phyloP scores from a whole-genome alignment of 2,329 filamentous ascomycete genomes.

The Didymella lethalis region DNA sequence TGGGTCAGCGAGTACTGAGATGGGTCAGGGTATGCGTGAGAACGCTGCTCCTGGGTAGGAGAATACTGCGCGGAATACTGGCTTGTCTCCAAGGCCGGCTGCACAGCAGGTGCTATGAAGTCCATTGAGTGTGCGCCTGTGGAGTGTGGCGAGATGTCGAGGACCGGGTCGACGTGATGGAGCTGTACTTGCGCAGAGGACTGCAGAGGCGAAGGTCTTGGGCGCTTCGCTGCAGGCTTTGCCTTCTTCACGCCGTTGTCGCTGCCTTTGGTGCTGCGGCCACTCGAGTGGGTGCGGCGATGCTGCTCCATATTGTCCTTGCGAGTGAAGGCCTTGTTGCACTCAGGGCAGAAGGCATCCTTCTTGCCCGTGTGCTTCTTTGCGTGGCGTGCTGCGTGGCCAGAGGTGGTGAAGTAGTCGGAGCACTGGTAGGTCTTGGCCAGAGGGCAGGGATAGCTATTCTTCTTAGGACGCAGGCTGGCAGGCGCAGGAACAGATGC shows the following conservation, averaged over 20 bases:
- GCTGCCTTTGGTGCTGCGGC: slow-evolving; percentile 52
- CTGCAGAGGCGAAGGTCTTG: slow-evolving; percentile 45
- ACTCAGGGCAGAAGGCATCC: slow-evolving; percentile 73
- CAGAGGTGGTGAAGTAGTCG: slow-evolving; percentile 84
- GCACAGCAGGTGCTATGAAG: slow-evolving; percentile 43
- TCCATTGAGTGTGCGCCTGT: slow-evolving; percentile 26
- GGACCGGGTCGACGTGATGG: slow-evolving; percentile 41
- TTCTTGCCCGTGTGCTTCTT: slow-evolving; percentile 87
- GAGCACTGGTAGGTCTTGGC: slow-evolving; percentile 74
- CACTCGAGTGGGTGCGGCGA: slow-evolving; percentile 73
- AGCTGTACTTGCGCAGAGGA: slow-evolving; percentile 33
- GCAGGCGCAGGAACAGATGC: slow-evolving; percentile 53
- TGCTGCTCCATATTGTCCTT: slow-evolving; percentile 91
- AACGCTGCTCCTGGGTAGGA: slow-evolving; percentile 25
- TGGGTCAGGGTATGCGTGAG: slow-evolving; percentile 44
- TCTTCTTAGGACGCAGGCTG: slow-evolving; percentile 62
- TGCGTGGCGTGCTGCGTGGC: slow-evolving; percentile 83
- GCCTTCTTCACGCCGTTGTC: slow-evolving; percentile 50
- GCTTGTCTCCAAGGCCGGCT: slow-evolving; percentile 28
- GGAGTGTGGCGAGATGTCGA: slow-evolving; percentile 36
- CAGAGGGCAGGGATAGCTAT: slow-evolving; percentile 77
- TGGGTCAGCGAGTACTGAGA: slow-evolving; percentile 35
- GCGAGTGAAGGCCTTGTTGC: slow-evolving; percentile 81
- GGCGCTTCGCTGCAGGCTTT: slow-evolving; percentile 46
- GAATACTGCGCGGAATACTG: slow-evolving; percentile 31